Evolutionary conservation across 306 rosid species (phyloP).

Genomic region (Inga leiocalycina): DNA sequence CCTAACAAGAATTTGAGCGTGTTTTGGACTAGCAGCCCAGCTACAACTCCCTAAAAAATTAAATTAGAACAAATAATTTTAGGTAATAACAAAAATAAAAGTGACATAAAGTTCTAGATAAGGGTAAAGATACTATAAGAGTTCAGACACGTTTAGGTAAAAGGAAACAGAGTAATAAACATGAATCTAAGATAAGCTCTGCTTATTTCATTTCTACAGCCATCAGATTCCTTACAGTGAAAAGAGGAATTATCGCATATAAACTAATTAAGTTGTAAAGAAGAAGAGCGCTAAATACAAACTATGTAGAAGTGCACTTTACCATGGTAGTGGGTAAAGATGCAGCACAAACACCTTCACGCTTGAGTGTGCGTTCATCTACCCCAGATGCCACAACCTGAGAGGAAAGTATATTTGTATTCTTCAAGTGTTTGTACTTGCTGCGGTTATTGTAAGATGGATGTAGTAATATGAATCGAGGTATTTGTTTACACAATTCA

Average conservation of each 20-base stretch:
- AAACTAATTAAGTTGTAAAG: slow-evolving; percentile 10
- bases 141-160: not conserved
- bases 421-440: slow-evolving; percentile 30
- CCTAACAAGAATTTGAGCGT: slow-evolving; percentile 85
- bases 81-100: slow-evolving; percentile 16
- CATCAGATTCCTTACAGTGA: slow-evolving; percentile 14
- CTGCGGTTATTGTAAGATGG: slow-evolving; percentile 6
- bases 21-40: slow-evolving; percentile 95
- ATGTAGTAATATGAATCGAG: slow-evolving; percentile 17
- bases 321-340: slow-evolving; percentile 99
- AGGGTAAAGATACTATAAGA: slow-evolving; percentile 7
- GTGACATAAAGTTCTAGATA: not conserved
- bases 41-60: slow-evolving; percentile 83
- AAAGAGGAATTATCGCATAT: slow-evolving; percentile 9
- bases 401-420: slow-evolving; percentile 30
- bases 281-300: slow-evolving; percentile 20
- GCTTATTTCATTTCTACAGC: not conserved
- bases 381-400: slow-evolving; percentile 97
- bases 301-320: slow-evolving; percentile 20
- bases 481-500: not conserved
- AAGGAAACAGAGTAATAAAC: slow-evolving; percentile 7
- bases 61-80: slow-evolving; percentile 27
- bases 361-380: slow-evolving; percentile 97
- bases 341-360: slow-evolving; percentile 99
- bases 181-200: not conserved